phyloP scores from a whole-genome alignment of 768 basidiomycete species.

The Cystobasidium tubakii region DNA sequence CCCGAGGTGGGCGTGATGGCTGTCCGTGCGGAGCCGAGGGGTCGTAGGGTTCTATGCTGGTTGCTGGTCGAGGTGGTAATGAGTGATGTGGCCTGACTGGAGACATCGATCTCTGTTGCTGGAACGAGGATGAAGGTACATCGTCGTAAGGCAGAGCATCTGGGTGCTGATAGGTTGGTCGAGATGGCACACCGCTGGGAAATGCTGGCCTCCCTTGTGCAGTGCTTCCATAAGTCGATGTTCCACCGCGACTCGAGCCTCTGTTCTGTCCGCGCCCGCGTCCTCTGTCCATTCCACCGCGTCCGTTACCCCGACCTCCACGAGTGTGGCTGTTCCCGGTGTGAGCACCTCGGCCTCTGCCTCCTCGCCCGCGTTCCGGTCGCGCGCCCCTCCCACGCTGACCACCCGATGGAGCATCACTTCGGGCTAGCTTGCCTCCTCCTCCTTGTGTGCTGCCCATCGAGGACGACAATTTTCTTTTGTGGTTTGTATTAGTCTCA shows the following conservation, averaged over 20 bases:
- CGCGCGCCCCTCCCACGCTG: constrained; percentile 51
- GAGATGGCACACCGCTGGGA: background rate
- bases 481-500: background rate
- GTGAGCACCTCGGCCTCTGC: constrained; percentile 53
- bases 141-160: constrained; percentile 35
- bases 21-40: background rate
- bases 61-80: background rate
- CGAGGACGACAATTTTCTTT: background rate
- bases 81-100: background rate
- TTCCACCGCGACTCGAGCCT: background rate
- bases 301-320: constrained; percentile 4
- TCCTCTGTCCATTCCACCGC: background rate
- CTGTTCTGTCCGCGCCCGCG: constrained; percentile 24
- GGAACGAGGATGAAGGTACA: background rate
- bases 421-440: background rate
- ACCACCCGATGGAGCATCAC: background rate
- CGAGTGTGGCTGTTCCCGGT: background rate
- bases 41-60: background rate
- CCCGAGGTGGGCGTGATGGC: background rate
- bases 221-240: background rate
- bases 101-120: constrained; percentile 6
- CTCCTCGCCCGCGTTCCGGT: constrained; percentile 49
- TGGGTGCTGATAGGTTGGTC: constrained; percentile 27
- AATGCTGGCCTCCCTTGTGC: background rate
- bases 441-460: background rate